Percentiles rank a stretch among this genome's conserved stretches.
Conservation (phyloP, 164 flowering plant species). For the Chimonanthus praecox region DNA sequence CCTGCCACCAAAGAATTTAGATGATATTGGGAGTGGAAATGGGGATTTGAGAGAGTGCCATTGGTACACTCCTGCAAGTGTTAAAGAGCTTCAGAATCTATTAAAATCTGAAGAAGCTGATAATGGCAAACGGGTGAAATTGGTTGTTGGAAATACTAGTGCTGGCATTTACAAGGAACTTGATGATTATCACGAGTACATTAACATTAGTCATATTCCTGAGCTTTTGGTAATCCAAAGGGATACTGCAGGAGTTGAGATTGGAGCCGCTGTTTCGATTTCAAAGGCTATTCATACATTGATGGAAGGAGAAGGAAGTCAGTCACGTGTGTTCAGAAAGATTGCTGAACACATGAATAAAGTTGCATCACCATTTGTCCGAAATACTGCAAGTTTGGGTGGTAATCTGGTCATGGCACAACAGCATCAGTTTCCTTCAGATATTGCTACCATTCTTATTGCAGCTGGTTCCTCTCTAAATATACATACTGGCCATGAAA, state of each 20-base stretch:
- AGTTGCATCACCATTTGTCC: slow-evolving; percentile 57
- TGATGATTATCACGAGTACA: slow-evolving; percentile 40
- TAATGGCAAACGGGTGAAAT: slow-evolving; percentile 23
- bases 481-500: slow-evolving; percentile 30
- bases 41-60: slow-evolving; percentile 4
- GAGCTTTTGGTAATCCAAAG: slow-evolving; percentile 52
- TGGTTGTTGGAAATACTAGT: slow-evolving; percentile 81
- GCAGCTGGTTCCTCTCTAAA: slow-evolving; percentile 47
- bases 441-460: slow-evolving; percentile 81
- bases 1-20: neutral
- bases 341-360: slow-evolving; percentile 81
- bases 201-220: slow-evolving; percentile 64
- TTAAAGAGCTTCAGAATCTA: slow-evolving; percentile 47
- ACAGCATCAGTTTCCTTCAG: slow-evolving; percentile 72
- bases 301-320: slow-evolving; percentile 28
- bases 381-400: slow-evolving; percentile 85
- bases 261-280: slow-evolving; percentile 83
- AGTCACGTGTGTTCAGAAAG: slow-evolving; percentile 34
- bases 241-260: slow-evolving; percentile 49
- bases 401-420: slow-evolving; percentile 93
- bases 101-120: slow-evolving; percentile 16
- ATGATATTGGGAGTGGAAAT: neutral
- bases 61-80: slow-evolving; percentile 54
- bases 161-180: slow-evolving; percentile 70
- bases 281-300: slow-evolving; percentile 56